A percentile compares a stretch with the other conserved stretches of the same genome.
These are phyloP conservation scores for Glycine soja DNA, from an alignment of 306 rosid species.

Conservation along the genomic window DNA sequence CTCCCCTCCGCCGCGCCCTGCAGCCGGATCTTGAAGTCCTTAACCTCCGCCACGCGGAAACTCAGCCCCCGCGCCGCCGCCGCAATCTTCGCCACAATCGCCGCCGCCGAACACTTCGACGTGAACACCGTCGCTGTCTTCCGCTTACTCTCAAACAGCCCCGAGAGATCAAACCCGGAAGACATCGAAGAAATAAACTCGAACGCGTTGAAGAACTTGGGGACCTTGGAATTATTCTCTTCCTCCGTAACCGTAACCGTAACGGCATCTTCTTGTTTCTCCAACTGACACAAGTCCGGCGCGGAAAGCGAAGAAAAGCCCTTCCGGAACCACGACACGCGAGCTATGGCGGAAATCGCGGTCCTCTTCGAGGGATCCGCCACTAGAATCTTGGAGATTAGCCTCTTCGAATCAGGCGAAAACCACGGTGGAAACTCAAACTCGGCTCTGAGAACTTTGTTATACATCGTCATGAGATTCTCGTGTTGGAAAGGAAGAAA, in stretches of 20 bases:
- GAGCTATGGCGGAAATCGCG: constrained; percentile 67
- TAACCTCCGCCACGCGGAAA: constrained; percentile 55
- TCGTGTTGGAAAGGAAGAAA: constrained; percentile 80
- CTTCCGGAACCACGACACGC: constrained; percentile 66
- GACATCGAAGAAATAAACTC: constrained; percentile 82
- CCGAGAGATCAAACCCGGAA: constrained; percentile 78
- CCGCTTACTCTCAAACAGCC: constrained; percentile 66
- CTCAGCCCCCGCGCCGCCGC: constrained; percentile 62
- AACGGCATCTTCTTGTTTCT: too few species aligned
- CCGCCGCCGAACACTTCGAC: constrained; percentile 60
- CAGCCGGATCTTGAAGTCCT: constrained; percentile 64
- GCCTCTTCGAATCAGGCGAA: constrained; percentile 62
- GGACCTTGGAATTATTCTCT: constrained; percentile 20
- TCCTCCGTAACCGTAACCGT: neutral
- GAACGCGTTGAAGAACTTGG: constrained; percentile 80
- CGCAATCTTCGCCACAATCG: constrained; percentile 66
- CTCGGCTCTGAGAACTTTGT: constrained; percentile 68
- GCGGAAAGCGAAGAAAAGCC: constrained; percentile 31
- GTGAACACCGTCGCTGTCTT: constrained; percentile 70
- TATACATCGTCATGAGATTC: constrained; percentile 72
- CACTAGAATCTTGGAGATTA: constrained; percentile 65
- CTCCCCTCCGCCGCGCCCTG: constrained; percentile 66
- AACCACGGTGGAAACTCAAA: constrained; percentile 78
- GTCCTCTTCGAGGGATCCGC: constrained; percentile 64
- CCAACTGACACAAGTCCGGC: constrained; percentile 34